A percentile compares a stretch with the other conserved stretches of the same genome.
Conservation (phyloP, 2,329 filamentous ascomycete genomes). For the Colletotrichum sp. region DNA sequence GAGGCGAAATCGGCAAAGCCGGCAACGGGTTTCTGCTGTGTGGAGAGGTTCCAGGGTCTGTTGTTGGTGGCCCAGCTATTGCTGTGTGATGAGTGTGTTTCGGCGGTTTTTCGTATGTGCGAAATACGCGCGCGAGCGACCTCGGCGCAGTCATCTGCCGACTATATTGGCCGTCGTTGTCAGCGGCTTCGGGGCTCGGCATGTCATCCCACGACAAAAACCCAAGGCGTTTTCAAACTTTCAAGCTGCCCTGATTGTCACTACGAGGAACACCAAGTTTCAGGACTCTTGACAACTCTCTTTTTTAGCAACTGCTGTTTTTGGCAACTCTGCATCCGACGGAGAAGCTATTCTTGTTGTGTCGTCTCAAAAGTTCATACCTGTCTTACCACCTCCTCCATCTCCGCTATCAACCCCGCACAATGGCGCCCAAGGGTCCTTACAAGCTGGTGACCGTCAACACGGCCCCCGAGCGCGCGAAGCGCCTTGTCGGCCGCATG, state of each 20-base stretch:
- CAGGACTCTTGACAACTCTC: neutral
- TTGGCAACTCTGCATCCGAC: neutral
- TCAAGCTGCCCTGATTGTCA: neutral
- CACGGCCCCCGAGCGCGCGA: constrained; percentile 69
- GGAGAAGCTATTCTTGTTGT: neutral
- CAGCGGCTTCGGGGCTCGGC: neutral
- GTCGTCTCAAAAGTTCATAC: neutral
- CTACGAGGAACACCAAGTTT: neutral
- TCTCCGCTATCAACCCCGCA: neutral
- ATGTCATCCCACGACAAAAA: neutral
- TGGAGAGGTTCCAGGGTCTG: neutral
- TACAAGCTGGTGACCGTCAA: constrained; percentile 73
- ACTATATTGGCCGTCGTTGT: neutral
- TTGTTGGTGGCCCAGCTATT: neutral
- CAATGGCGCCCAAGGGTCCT: constrained; percentile 52
- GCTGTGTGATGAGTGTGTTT: neutral
- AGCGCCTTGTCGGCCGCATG: constrained; percentile 65
- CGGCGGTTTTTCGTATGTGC: neutral
- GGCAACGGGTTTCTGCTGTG: neutral
- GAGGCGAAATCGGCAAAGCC: constrained; percentile 1
- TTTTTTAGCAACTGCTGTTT: neutral
- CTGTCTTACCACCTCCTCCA: neutral
- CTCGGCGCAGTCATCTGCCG: neutral
- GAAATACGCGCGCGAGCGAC: neutral
- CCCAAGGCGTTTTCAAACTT: no score